Conservation (phyloP, 1,284 basidiomycete genomes). For the Taiwanofungus camphoratus region DNA sequence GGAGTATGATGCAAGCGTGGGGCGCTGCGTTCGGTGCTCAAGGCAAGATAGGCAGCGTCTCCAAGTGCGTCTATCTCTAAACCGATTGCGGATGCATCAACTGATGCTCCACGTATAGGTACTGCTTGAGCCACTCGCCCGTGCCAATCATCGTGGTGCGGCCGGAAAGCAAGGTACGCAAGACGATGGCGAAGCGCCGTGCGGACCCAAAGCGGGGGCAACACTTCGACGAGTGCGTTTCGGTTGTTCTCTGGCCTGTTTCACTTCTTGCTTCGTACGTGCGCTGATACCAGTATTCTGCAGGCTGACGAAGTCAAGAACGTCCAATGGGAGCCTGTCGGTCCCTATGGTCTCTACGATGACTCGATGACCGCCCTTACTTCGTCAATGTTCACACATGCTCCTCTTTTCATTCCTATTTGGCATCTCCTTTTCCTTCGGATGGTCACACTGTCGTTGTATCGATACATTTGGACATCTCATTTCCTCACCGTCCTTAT, state of each 20-base stretch:
- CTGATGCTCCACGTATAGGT: conserved; percentile 35
- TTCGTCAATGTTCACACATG: not conserved
- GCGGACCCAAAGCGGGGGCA: conserved; percentile 81
- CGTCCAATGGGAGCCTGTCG: not conserved
- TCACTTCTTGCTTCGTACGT: not conserved
- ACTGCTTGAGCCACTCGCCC: conserved; percentile 84
- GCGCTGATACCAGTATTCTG: not conserved
- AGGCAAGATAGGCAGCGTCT: conserved; percentile 56
- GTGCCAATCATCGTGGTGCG: conserved; percentile 91
- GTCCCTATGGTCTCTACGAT: not conserved
- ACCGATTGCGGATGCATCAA: not conserved
- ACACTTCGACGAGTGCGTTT: not conserved
- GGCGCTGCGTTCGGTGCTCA: conserved; percentile 51
- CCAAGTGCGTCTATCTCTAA: conserved; percentile 38
- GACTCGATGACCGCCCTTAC: not conserved
- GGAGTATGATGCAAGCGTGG: conserved; percentile 52
- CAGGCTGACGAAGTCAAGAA: not conserved
- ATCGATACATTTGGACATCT: not conserved
- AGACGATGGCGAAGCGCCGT: conserved; percentile 75
- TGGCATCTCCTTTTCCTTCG: not conserved
- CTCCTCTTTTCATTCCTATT: not conserved
- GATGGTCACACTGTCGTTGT: not conserved
- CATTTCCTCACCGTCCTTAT: no score
- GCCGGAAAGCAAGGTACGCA: conserved; percentile 83
- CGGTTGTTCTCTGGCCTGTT: not conserved